Conservation (phyloP, 331 rosid species). For the Telfairia occidentalis region DNA sequence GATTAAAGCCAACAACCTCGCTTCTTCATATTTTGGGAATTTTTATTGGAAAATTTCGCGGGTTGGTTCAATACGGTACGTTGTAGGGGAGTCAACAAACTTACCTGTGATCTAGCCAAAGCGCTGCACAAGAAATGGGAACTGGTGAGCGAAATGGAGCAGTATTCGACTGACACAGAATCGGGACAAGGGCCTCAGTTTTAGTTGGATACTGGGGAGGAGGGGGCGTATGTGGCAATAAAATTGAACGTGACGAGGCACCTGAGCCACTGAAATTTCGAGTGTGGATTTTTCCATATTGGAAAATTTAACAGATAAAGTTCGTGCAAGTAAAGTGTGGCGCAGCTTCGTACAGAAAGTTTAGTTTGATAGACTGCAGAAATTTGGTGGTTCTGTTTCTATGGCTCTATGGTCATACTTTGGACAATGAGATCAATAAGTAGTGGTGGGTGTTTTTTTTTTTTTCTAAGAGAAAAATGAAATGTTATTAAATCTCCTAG, state of each 20-base stretch:
- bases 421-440: not conserved
- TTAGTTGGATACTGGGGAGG: not conserved
- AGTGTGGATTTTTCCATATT: slow-evolving; percentile 21
- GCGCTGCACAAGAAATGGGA: no score
- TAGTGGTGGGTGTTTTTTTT: not conserved
- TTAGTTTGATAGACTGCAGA: not conserved
- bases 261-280: slow-evolving; percentile 72
- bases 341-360: slow-evolving; percentile 32
- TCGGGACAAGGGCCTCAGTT: not conserved
- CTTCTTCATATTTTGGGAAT: no score
- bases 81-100: not conserved
- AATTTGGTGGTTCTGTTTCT: not conserved
- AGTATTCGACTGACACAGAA: not conserved
- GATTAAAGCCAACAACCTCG: not conserved
- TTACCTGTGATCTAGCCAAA: slow-evolving; percentile 3
- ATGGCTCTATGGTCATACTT: not conserved
- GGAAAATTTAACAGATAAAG: slow-evolving; percentile 46
- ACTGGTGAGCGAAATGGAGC: not conserved
- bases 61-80: no score
- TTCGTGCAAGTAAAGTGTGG: slow-evolving; percentile 55
- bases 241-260: slow-evolving; percentile 26
- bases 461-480: not conserved
- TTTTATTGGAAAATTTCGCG: not conserved
- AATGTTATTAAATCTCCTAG: no score
- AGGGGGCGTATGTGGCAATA: slow-evolving; percentile 22